Conservation (phyloP, 1,139 yeast species). For the Kodamaea derodonti region DNA sequence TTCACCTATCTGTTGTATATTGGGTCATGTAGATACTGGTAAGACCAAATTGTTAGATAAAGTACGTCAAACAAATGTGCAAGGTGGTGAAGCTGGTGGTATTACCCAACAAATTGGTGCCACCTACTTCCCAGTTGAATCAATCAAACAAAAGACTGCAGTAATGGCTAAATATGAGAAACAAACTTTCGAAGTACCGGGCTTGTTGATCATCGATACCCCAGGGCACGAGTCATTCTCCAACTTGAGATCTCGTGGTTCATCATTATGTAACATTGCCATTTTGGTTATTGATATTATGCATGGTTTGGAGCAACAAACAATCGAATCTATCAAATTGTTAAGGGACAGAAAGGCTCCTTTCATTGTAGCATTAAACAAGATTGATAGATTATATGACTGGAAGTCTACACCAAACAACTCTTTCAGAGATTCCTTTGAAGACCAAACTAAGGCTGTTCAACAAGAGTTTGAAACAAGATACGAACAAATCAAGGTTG, state of each 20-base stretch:
- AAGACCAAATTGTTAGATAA: slow-evolving; percentile 94
- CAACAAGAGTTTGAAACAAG: slow-evolving; percentile 91
- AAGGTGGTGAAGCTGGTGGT: slow-evolving; percentile 99
- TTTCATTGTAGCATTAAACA: slow-evolving; percentile 92
- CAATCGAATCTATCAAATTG: slow-evolving; percentile 86
- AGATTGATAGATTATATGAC: slow-evolving; percentile 93
- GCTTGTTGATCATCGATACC: slow-evolving; percentile 92
- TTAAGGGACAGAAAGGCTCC: slow-evolving; percentile 98
- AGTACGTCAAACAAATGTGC: slow-evolving; percentile 97
- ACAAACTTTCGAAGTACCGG: slow-evolving; percentile 90
- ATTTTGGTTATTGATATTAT: slow-evolving; percentile 95
- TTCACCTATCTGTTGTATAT: slow-evolving; percentile 97
- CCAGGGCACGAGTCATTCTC: slow-evolving; percentile 99
- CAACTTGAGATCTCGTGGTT: slow-evolving; percentile 97
- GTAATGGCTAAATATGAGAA: slow-evolving; percentile 87
- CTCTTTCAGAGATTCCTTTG: slow-evolving; percentile 91
- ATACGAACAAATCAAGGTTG: slow-evolving; percentile 79
- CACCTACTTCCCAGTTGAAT: slow-evolving; percentile 95
- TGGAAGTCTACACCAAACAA: slow-evolving; percentile 91
- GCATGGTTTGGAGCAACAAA: slow-evolving; percentile 99
- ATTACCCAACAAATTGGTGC: slow-evolving; percentile 99
- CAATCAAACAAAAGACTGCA: slow-evolving; percentile 85
- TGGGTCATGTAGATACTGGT: slow-evolving; percentile 99
- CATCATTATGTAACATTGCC: slow-evolving; percentile 98
- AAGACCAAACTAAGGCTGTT: slow-evolving; percentile 76